phyloP scores from a whole-genome alignment of 2,329 filamentous ascomycete species.

The Calonectria leucothoes region DNA sequence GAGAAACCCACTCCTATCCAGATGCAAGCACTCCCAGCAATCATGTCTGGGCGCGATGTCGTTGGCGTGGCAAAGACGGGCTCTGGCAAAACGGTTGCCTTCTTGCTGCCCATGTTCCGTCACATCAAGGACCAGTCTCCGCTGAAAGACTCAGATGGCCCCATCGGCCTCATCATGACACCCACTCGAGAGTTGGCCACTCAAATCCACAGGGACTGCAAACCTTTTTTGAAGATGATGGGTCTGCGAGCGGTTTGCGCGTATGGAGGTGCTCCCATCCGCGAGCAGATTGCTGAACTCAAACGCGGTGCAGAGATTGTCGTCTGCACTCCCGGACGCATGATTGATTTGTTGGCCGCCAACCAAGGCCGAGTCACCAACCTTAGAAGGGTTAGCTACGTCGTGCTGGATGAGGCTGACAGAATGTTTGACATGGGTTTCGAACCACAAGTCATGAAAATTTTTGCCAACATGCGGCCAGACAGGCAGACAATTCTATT shows the following conservation, averaged over 20 bases:
- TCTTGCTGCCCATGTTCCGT: constrained; percentile 95
- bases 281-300: constrained; percentile 95
- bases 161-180: constrained; percentile 89
- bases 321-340: constrained; percentile 92
- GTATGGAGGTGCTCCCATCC: constrained; percentile 95
- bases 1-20: constrained; percentile 94
- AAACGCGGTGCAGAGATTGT: constrained; percentile 96
- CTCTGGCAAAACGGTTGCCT: constrained; percentile 97
- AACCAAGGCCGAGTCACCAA: constrained; percentile 97
- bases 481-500: constrained; percentile 95
- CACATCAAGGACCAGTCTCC: constrained; percentile 95
- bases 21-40: constrained; percentile 91
- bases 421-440: constrained; percentile 99
- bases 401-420: constrained; percentile 96
- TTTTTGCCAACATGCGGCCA: constrained; percentile 90
- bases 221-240: constrained; percentile 90
- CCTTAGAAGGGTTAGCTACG: constrained; percentile 87
- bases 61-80: constrained; percentile 98
- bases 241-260: constrained; percentile 89
- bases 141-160: constrained; percentile 85
- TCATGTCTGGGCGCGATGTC: constrained; percentile 96
- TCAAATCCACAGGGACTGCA: constrained; percentile 95
- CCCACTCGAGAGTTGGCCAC: constrained; percentile 93
- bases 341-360: constrained; percentile 94
- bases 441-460: constrained; percentile 97